Base-by-base conservation (phyloP, 495 filamentous ascomycete species). In the Sabuloglossum arenarium region DNA sequence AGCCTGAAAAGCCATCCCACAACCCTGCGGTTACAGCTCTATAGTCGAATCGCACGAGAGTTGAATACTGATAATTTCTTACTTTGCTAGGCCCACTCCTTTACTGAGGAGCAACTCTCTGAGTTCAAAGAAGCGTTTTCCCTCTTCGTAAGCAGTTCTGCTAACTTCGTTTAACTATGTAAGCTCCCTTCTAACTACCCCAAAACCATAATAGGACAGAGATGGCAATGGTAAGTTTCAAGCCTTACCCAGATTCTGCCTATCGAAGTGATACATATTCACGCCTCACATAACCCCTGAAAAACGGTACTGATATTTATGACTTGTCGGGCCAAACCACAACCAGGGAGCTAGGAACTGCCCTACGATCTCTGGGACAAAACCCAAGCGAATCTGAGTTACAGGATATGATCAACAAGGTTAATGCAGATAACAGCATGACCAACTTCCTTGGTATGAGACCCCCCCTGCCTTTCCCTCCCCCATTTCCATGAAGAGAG, bases 111-210 rank as follows among this genome's bases (percentile, higher is more conserved):
- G 73, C 91, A 98, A 79, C 89, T 98, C 64, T 95, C 90, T 68
- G 91, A 98, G 75, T 98, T 96, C 75, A 98, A 96, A 84, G 93
- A 98, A 75, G 91, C 91, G 47, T 98, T 98, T 76, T 98, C 91
- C 68, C 84, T 98, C 34, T 98, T 98, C 71, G 91, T 98, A 79
- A 85, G 91, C 88, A 21, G n/a, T n/a, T n/a, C n/a, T n/a, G n/a
- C n/a, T n/a, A n/a, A n/a, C n/a, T n/a, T n/a, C n/a, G n/a, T n/a
- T 11, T 6, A 14, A 21, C 23, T 52, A 21, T 52, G 12, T 12
- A 52, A 24, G 3, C 12, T 14, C 11, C 16, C 16, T 28, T 8
- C 24, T 39, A 24, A 30, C 30, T 9, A 9, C 8, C 6, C 19
- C 6, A 8, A 21, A 28, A 57, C 25, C 47, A 29, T 19, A 53